Evolutionary conservation across 2,329 filamentous ascomycete genomes (phyloP).

Genomic region (Colletotrichum sp.): DNA sequence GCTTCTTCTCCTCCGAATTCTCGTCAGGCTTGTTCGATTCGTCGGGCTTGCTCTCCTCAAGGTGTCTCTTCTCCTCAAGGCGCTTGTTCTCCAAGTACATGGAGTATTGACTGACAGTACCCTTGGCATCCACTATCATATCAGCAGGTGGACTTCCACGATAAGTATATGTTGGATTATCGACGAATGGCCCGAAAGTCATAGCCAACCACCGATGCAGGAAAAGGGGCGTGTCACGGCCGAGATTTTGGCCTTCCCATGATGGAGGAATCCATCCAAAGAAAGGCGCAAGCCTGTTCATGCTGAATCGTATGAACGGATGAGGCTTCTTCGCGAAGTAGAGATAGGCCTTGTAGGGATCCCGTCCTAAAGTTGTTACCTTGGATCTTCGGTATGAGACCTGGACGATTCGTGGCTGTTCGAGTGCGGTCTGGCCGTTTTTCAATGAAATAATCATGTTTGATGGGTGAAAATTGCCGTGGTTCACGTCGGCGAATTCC

Average conservation of each 20-base stretch:
- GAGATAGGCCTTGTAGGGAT: not conserved
- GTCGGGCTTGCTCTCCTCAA: too few relatives aligned
- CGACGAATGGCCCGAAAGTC: not conserved
- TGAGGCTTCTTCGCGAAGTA: not conserved
- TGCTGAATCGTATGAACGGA: not conserved
- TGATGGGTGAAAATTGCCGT: not conserved
- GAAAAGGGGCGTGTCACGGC: not conserved
- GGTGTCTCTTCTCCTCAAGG: too few relatives aligned
- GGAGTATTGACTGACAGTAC: too few relatives aligned
- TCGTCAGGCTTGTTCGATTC: too few relatives aligned
- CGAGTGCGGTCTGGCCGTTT: not conserved
- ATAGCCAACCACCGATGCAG: not conserved
- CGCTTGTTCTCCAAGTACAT: too few relatives aligned
- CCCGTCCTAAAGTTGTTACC: not conserved
- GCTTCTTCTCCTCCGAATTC: too few relatives aligned
- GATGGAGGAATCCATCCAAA: not conserved
- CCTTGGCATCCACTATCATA: too few relatives aligned
- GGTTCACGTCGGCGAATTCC: not conserved
- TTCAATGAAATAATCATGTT: not conserved
- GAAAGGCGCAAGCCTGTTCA: not conserved
- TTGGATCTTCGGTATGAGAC: not conserved
- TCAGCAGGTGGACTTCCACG: too few relatives aligned
- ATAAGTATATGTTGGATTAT: rapidly evolving
- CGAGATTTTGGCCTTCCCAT: not conserved
- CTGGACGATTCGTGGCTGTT: not conserved